Evolutionary conservation across 192 early-diverging fungal genomes (phyloP).

Genomic region (Coemansia sp.): DNA sequence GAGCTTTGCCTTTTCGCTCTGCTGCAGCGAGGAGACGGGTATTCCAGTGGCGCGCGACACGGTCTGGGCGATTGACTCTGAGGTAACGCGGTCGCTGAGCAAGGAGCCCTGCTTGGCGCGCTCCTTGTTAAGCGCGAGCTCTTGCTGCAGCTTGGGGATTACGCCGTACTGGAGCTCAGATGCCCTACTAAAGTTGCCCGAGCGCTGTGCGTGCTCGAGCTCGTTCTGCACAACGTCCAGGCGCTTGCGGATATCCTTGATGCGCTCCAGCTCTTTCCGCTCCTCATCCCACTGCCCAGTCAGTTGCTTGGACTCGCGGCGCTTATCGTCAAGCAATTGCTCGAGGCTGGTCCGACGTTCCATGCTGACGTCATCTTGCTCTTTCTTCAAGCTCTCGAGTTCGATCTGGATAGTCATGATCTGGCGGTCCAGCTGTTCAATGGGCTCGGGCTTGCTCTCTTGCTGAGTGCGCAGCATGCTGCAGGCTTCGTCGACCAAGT

Average conservation of each 20-base stretch:
- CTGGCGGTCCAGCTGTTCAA: constrained; percentile 70
- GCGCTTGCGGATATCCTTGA: constrained; percentile 66
- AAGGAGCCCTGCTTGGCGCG: constrained; percentile 54
- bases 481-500: constrained; percentile 80
- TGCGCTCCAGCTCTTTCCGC: constrained; percentile 64
- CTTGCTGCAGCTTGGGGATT: constrained; percentile 69
- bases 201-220: constrained; percentile 69
- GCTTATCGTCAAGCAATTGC: constrained; percentile 58
- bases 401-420: constrained; percentile 80
- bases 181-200: constrained; percentile 69
- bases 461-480: constrained; percentile 74
- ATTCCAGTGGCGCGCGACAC: constrained; percentile 77
- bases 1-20: constrained; percentile 69
- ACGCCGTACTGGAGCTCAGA: constrained; percentile 78
- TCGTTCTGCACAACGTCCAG: constrained; percentile 75
- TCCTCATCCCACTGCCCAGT: constrained; percentile 67
- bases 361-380: constrained; percentile 66
- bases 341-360: constrained; percentile 66
- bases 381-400: constrained; percentile 76
- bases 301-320: constrained; percentile 59
- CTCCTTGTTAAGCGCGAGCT: constrained; percentile 60
- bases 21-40: constrained; percentile 70
- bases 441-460: constrained; percentile 74
- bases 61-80: constrained; percentile 73
- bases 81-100: constrained; percentile 78